These are phyloP conservation scores for Ogataea ganodermae DNA, from an alignment of 805 yeast species.

Conservation along the genomic window DNA sequence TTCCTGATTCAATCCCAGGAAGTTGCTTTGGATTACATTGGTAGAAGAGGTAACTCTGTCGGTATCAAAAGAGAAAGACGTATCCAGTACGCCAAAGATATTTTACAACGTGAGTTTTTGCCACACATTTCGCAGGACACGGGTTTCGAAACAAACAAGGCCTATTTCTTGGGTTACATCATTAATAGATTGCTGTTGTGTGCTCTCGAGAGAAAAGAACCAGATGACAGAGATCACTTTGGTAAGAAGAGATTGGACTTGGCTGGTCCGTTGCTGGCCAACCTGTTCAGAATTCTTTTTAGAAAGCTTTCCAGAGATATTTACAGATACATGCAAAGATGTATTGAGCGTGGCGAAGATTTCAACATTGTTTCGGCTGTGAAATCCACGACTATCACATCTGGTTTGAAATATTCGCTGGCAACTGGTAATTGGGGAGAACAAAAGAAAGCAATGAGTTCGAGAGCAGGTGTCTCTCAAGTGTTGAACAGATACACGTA, in stretches of 20 bases:
- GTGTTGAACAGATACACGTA: conserved; percentile 97
- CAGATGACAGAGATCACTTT: conserved; percentile 99
- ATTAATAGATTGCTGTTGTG: conserved; percentile 91
- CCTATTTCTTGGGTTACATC: conserved; percentile 97
- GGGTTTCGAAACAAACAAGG: conserved; percentile 96
- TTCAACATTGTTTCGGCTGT: conserved; percentile 96
- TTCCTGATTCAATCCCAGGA: conserved; percentile 97
- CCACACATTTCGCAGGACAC: conserved; percentile 98
- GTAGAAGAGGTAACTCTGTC: conserved; percentile 95
- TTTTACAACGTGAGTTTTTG: conserved; percentile 90
- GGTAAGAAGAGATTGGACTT: conserved; percentile 98
- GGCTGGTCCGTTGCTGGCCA: conserved; percentile 97
- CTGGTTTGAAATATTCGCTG: conserved; percentile 94
- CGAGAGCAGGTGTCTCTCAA: conserved; percentile 99
- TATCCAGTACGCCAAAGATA: conserved; percentile 96
- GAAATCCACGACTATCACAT: conserved; percentile 94
- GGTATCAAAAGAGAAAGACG: conserved; percentile 98
- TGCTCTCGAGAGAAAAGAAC: conserved; percentile 96
- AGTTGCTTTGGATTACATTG: conserved; percentile 96
- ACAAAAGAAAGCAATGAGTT: conserved; percentile 98
- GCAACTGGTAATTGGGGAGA: conserved; percentile 99
- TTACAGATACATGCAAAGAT: conserved; percentile 97
- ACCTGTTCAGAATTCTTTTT: conserved; percentile 90
- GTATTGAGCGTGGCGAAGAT: conserved; percentile 97
- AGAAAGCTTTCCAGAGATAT: conserved; percentile 95